Evolutionary conservation across 768 basidiomycete genomes (phyloP), one percentile per base, ranked within the genome.

Genomic region (Boletus edulis): DNA sequence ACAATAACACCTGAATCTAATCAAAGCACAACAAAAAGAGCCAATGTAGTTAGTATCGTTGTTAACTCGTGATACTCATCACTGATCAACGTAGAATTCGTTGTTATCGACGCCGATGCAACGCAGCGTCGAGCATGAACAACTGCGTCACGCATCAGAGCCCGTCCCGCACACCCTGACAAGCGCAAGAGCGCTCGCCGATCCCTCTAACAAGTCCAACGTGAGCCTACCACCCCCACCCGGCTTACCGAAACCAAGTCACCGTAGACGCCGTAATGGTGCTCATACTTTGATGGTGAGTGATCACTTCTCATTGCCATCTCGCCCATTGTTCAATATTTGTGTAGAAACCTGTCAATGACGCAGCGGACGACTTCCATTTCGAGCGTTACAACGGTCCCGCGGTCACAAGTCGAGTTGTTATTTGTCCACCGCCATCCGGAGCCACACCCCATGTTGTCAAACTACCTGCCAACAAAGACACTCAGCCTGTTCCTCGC

Each of bases 171-270:
- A 35, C 31, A 31, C 52, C 3, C 46, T 57, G 4, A 46, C 45
- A 4, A 31, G 41, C 20, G 18, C 41, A 15, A 34, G 15, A 3
- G 2, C 13, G 10, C 7, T 15, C 18, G 17, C 10, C 5, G 46
- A 29, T 4, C n/a, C 54, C 9, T 20, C 46, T 5, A 29, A 24
- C 18, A 46, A 48, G 13, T 27, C 9, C 14, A 39, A n/a, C 14
- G 52, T 35, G 12, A 57, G 15, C 34, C 24, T 61, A 20, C 52
- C 61, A n/a, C 15, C 46, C 17, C 56, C 66, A 0, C 54, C 66
- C 1, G 58, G 57, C 32, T 24, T 60, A 12, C 3, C 58, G 8
- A 55, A 15, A 22, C 58, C 46, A 9, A 20, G 2, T 43, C n/a
- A n/a, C 8, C 38, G 7, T 39, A n/a, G 35, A 24, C 2, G 0